Evolutionary conservation across 164 flowering plant genomes (phyloP).

Genomic region (Aristolochia fimbriata): DNA sequence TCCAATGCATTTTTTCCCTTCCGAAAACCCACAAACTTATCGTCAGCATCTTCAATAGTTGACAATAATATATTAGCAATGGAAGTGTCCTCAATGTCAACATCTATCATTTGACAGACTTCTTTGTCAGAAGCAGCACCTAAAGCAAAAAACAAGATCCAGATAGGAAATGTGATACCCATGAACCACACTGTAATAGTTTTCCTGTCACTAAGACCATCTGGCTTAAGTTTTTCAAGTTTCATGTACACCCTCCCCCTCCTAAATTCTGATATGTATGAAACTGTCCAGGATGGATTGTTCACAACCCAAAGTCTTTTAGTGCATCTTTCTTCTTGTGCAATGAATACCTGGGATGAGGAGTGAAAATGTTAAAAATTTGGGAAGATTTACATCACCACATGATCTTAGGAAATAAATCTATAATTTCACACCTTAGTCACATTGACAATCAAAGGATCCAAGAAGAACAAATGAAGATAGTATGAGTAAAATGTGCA

Average conservation of each 20-base stretch:
- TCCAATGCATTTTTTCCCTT: constrained; percentile 30
- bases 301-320: constrained; percentile 64
- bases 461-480: too few species aligned
- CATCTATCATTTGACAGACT: constrained; percentile 55
- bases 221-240: constrained; percentile 32
- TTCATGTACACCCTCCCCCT: constrained; percentile 49
- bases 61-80: constrained; percentile 52
- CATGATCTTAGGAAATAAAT: too few species aligned
- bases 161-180: constrained; percentile 48
- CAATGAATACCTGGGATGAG: constrained; percentile 60
- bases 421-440: too few species aligned
- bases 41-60: constrained; percentile 69
- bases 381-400: too few species aligned
- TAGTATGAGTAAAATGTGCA: too few species aligned
- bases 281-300: constrained; percentile 42
- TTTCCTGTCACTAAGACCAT: constrained; percentile 38
- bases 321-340: constrained; percentile 74
- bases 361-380: not conserved
- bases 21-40: constrained; percentile 43
- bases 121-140: constrained; percentile 72
- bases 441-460: too few species aligned
- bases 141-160: constrained; percentile 85
- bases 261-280: constrained; percentile 39
- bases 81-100: constrained; percentile 29
- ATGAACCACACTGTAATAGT: constrained; percentile 39